Conservation (phyloP, 805 yeast genomes). For the Saccharomycopsis vini region DNA sequence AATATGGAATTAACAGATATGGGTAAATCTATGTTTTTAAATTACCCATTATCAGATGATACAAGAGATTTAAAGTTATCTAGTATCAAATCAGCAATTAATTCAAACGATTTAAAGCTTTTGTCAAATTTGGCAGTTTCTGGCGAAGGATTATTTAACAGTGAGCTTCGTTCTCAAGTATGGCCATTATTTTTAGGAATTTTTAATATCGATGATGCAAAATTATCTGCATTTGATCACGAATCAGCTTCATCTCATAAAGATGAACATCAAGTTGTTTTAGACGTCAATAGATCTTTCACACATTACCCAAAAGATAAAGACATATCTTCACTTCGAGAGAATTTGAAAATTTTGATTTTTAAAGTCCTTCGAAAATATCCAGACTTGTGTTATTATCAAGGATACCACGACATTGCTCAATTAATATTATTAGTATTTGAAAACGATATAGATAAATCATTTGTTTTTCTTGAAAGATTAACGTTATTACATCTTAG, state of each 20-base stretch:
- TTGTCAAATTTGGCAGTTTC: slow-evolving; percentile 32
- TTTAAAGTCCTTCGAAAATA: slow-evolving; percentile 41
- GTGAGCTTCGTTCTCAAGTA: slow-evolving; percentile 31
- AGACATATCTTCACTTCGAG: slow-evolving; percentile 27
- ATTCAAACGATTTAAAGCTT: slow-evolving; percentile 24
- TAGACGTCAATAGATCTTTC: slow-evolving; percentile 73
- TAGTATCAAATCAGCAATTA: slow-evolving; percentile 26
- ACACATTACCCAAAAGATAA: slow-evolving; percentile 29
- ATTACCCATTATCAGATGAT: slow-evolving; percentile 34
- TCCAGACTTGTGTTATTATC: slow-evolving; percentile 69
- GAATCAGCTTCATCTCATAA: slow-evolving; percentile 35
- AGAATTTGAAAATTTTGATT: slow-evolving; percentile 26
- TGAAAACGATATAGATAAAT: slow-evolving; percentile 37
- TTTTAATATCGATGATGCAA: neutral
- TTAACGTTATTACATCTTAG: slow-evolving; percentile 58
- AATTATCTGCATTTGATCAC: neutral
- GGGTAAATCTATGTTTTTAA: slow-evolving; percentile 39
- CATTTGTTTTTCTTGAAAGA: slow-evolving; percentile 43
- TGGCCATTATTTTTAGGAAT: slow-evolving; percentile 46
- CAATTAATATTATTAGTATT: slow-evolving; percentile 53
- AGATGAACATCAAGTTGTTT: slow-evolving; percentile 70
- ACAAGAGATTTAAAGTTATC: slow-evolving; percentile 28
- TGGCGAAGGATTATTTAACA: slow-evolving; percentile 39
- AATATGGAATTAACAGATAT: slow-evolving; percentile 39
- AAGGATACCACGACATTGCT: slow-evolving; percentile 88